Percentiles rank a stretch among this genome's conserved stretches.
Evolutionary conservation across 1,284 basidiomycete genomes (phyloP).

Genomic region (Irpex lacteus): DNA sequence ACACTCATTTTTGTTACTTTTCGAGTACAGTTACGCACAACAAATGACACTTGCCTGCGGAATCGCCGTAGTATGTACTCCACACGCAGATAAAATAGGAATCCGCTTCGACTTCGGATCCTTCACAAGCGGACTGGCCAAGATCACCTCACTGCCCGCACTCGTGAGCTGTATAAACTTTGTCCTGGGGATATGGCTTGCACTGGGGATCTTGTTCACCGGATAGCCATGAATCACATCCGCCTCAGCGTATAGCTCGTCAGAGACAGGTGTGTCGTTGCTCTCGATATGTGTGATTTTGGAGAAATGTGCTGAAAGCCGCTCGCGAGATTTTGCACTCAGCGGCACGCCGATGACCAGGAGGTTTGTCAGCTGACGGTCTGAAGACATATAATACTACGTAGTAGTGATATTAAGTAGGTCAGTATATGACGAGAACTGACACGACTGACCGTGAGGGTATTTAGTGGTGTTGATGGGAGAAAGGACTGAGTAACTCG

Average conservation of each 20-base stretch:
- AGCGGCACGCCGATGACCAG: background rate
- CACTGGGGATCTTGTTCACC: background rate
- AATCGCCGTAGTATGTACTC: constrained; percentile 11
- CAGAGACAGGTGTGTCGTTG: background rate
- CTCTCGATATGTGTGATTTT: background rate
- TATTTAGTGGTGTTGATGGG: too few relatives aligned
- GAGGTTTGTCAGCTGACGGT: background rate
- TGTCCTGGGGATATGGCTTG: constrained; percentile 4
- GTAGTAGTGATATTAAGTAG: background rate
- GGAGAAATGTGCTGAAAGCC: background rate
- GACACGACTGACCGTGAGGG: too few relatives aligned
- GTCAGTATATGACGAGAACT: too few relatives aligned
- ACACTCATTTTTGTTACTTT: background rate
- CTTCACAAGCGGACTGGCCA: constrained; percentile 7
- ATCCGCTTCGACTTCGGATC: constrained; percentile 3
- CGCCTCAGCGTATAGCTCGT: constrained; percentile 6
- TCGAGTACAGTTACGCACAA: background rate
- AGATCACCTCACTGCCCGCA: constrained; percentile 7
- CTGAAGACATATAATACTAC: background rate
- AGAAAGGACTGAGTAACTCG: too few relatives aligned
- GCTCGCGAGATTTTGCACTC: background rate
- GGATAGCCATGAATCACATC: constrained; percentile 11
- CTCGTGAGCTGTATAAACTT: constrained; percentile 12
- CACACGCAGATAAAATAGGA: constrained; percentile 2
- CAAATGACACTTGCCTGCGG: constrained; percentile 8